A percentile compares a stretch with the other conserved stretches of the same genome.
These are phyloP conservation scores for Chlamydomonas urium DNA, from an alignment of 139 green algal species.

Conservation along the genomic window DNA sequence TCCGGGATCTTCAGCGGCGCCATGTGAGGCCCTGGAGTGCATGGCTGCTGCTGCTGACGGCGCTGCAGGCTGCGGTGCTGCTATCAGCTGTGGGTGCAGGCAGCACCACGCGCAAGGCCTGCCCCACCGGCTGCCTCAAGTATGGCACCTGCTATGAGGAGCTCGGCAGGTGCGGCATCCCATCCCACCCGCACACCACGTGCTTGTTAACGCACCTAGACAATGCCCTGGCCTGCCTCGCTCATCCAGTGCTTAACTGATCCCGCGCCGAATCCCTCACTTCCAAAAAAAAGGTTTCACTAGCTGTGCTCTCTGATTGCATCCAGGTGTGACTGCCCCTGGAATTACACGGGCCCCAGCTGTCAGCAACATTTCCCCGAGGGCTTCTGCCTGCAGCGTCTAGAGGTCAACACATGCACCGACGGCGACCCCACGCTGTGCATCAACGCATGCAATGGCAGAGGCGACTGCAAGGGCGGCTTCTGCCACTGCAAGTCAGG, in stretches of 20 bases:
- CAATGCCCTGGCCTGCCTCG: background rate
- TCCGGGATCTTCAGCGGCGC: no score
- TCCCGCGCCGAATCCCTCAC: no score
- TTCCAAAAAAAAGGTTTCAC: no score
- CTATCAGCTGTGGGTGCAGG: no score
- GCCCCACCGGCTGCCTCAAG: background rate
- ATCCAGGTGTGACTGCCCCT: conserved; percentile 34
- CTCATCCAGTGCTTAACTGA: background rate
- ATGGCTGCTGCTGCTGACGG: no score
- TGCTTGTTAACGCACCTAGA: background rate
- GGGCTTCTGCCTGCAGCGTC: conserved; percentile 29
- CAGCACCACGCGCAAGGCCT: no score
- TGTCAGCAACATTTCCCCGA: conserved; percentile 8
- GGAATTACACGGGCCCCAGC: conserved; percentile 28
- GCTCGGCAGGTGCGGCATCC: conserved; percentile 14
- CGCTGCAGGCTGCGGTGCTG: no score
- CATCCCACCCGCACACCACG: no score
- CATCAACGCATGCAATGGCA: conserved; percentile 30
- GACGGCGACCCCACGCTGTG: conserved; percentile 31
- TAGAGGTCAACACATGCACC: conserved; percentile 32
- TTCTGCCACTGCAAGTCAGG: conserved; percentile 17
- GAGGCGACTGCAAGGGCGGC: conserved; percentile 12
- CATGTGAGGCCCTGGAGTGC: no score
- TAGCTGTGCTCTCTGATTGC: no score
- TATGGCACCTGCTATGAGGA: conserved; percentile 18